These are phyloP conservation scores for Rhodosporidiobolus sp. DNA, from an alignment of 768 basidiomycete species.

Conservation along the genomic window DNA sequence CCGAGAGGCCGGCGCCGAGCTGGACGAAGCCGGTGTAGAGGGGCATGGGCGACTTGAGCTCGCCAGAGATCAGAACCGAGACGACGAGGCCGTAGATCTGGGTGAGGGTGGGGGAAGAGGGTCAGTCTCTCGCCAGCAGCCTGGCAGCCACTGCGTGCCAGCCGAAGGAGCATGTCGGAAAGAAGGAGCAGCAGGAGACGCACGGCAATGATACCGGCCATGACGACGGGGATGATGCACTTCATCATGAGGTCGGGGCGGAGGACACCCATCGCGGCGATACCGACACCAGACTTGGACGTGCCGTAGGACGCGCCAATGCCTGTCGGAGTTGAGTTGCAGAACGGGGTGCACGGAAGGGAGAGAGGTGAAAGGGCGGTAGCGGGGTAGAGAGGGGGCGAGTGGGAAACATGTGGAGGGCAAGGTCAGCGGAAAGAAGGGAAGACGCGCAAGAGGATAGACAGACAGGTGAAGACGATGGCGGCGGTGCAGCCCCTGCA, in stretches of 20 bases:
- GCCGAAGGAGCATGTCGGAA: background rate
- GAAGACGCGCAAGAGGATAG: background rate
- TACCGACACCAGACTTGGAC: conserved; percentile 91
- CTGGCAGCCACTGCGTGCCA: too few relatives aligned
- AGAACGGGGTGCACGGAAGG: background rate
- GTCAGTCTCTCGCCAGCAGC: background rate
- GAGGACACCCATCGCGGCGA: conserved; percentile 95
- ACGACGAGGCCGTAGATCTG: conserved; percentile 85
- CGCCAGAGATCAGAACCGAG: conserved; percentile 87
- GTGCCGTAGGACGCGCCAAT: conserved; percentile 66
- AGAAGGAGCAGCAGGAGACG: conserved; percentile 51
- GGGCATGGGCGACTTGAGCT: conserved; percentile 70
- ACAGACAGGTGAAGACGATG: conserved; percentile 95
- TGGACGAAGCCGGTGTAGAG: conserved; percentile 91
- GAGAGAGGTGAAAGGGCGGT: background rate
- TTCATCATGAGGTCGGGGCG: conserved; percentile 96
- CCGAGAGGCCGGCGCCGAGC: conserved; percentile 86
- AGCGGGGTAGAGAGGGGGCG: background rate
- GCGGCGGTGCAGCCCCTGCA: conserved; percentile 87
- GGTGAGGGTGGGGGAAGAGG: background rate
- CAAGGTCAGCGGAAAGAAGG: background rate
- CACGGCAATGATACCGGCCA: conserved; percentile 99
- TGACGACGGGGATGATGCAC: conserved; percentile 94
- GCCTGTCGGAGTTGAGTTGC: conserved; percentile 23
- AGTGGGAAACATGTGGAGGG: background rate